Conservation (phyloP, 768 basidiomycete genomes). For the Gelatoporia subvermispora region DNA sequence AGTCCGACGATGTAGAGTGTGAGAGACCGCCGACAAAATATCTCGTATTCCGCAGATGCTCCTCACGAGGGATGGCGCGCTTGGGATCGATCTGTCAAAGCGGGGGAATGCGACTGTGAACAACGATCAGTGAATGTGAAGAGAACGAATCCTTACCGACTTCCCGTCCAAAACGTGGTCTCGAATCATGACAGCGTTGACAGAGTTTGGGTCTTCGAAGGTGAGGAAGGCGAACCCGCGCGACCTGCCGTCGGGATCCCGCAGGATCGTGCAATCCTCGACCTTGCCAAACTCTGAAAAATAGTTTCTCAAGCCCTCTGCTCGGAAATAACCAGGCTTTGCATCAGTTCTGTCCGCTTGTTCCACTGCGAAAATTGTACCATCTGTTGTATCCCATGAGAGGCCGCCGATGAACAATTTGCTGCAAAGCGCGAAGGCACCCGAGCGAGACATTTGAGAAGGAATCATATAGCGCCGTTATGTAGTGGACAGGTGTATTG, state of each 20-base stretch:
- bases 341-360: slow-evolving; percentile 31
- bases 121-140: neutral
- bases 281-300: slow-evolving; percentile 94
- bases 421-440: slow-evolving; percentile 40
- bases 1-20: slow-evolving; percentile 84
- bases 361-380: slow-evolving; percentile 43
- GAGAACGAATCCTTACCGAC: slow-evolving; percentile 55
- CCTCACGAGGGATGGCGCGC: slow-evolving; percentile 92
- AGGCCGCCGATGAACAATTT: slow-evolving; percentile 99
- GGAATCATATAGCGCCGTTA: slow-evolving; percentile 13
- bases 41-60: slow-evolving; percentile 88
- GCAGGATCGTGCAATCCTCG: slow-evolving; percentile 96
- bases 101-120: neutral
- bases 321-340: slow-evolving; percentile 6
- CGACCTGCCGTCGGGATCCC: slow-evolving; percentile 88
- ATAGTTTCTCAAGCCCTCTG: slow-evolving; percentile 75
- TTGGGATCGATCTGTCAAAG: slow-evolving; percentile 88
- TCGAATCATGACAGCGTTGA: slow-evolving; percentile 90
- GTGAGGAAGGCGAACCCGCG: slow-evolving; percentile 97
- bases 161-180: slow-evolving; percentile 95
- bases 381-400: slow-evolving; percentile 99
- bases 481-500: slow-evolving; percentile 10
- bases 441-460: slow-evolving; percentile 5
- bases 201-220: slow-evolving; percentile 85
- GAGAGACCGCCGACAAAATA: slow-evolving; percentile 94